Percentiles rank a stretch among this genome's conserved stretches.
Evolutionary conservation across 345 rosid species (phyloP).

Genomic region (Durio zibethinus): DNA sequence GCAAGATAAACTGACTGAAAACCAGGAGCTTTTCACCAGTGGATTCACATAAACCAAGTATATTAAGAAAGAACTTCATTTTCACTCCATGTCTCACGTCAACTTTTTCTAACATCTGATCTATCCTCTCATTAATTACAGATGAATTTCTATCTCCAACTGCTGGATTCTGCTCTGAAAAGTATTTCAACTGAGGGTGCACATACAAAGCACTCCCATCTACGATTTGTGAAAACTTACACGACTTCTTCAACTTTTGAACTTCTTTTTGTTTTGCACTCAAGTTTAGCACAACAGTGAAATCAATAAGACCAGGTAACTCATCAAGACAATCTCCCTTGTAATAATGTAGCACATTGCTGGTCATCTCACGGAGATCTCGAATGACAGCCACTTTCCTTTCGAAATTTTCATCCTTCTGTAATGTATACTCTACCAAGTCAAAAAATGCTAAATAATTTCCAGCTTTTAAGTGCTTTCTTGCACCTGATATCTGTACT

Average conservation of each 20-base stretch:
- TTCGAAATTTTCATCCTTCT: constrained; percentile 43
- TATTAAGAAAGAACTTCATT: constrained; percentile 50
- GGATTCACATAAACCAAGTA: constrained; percentile 45
- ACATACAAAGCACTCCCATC: constrained; percentile 49
- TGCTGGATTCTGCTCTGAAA: neutral
- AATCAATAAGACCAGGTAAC: constrained; percentile 64
- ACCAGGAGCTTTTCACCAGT: constrained; percentile 64
- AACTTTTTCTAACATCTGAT: constrained; percentile 36
- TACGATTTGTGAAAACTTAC: constrained; percentile 33
- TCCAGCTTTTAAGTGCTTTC: constrained; percentile 36
- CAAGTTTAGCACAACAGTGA: constrained; percentile 50
- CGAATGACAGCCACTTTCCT: constrained; percentile 47
- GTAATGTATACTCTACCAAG: constrained; percentile 52
- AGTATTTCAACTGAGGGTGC: constrained; percentile 43
- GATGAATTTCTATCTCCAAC: constrained; percentile 20
- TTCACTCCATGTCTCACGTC: constrained; percentile 54
- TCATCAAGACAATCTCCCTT: constrained; percentile 71
- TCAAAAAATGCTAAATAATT: constrained; percentile 38
- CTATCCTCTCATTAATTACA: constrained; percentile 38
- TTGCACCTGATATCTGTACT: constrained; percentile 39
- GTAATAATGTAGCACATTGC: constrained; percentile 54
- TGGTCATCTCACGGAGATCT: constrained; percentile 68
- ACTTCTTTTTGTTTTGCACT: constrained; percentile 47
- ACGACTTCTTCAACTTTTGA: constrained; percentile 30
- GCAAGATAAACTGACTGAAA: constrained; percentile 62